Conservation (phyloP, 2,329 filamentous ascomycete species). For the Colletotrichum viniferum region DNA sequence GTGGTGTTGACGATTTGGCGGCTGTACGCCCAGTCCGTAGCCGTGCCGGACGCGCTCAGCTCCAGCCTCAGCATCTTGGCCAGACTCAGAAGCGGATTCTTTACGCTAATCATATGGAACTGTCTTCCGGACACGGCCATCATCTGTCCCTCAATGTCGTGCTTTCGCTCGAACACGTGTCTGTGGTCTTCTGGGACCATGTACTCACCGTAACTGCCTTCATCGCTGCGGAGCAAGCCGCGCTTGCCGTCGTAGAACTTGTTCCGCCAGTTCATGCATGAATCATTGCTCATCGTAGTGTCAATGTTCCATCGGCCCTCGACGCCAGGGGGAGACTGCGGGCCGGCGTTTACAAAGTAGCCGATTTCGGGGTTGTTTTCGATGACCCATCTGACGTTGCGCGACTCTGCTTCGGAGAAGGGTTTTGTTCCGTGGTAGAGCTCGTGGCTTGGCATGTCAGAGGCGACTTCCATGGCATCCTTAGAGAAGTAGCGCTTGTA, state of each 20-base stretch:
- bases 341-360: conserved; percentile 65
- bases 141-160: conserved; percentile 41
- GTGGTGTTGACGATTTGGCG: conserved; percentile 39
- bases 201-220: conserved; percentile 48
- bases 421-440: conserved; percentile 55
- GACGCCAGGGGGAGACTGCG: conserved; percentile 49
- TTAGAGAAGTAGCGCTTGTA: conserved; percentile 46
- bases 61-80: too few relatives aligned
- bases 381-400: conserved; percentile 56
- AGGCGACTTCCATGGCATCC: conserved; percentile 28
- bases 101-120: conserved; percentile 19
- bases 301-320: conserved; percentile 64
- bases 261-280: conserved; percentile 57
- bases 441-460: conserved; percentile 44
- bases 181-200: conserved; percentile 36
- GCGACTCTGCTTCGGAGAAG: conserved; percentile 60
- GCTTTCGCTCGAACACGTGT: neutral
- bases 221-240: conserved; percentile 29
- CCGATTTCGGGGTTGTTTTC: conserved; percentile 51
- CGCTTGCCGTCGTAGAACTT: conserved; percentile 53
- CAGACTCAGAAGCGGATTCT: too few relatives aligned
- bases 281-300: conserved; percentile 47
- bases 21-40: conserved; percentile 51
- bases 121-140: conserved; percentile 35
- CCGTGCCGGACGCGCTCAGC: conserved; percentile 36